Evolutionary conservation across 257 asterid species (phyloP).

Genomic region (Gentiana straminea): DNA sequence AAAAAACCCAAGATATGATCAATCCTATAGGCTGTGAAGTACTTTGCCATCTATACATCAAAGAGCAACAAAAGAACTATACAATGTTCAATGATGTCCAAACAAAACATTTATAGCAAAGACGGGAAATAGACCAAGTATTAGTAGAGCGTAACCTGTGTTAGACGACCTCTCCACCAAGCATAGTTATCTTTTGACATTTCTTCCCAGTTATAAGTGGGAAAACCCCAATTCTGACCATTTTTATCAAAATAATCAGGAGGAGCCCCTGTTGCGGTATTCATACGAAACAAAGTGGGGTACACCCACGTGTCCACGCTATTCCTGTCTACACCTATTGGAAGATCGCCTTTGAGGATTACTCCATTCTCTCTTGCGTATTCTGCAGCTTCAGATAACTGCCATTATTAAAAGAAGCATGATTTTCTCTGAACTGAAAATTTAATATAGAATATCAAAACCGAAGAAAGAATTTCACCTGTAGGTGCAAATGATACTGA

Average conservation of each 20-base stretch:
- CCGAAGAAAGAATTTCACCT: conserved; percentile 34
- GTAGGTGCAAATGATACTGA: conserved; percentile 82
- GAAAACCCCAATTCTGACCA: conserved; percentile 99
- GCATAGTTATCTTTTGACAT: conserved; percentile 96
- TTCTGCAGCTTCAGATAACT: conserved; percentile 89
- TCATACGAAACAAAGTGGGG: conserved; percentile 88
- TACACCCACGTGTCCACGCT: conserved; percentile 98
- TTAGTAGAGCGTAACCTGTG: conserved; percentile 50
- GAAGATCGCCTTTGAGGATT: conserved; percentile 94
- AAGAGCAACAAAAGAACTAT: background rate
- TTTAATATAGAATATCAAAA: conserved; percentile 7
- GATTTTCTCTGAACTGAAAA: conserved; percentile 6
- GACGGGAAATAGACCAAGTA: conserved; percentile 1
- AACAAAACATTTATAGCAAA: background rate
- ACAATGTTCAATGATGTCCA: conserved; percentile 5
- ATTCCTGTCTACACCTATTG: conserved; percentile 88
- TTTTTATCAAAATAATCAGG: conserved; percentile 96
- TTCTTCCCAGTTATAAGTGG: conserved; percentile 99
- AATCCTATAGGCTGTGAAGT: conserved; percentile 91
- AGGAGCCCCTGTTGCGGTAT: conserved; percentile 97
- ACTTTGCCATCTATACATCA: conserved; percentile 76
- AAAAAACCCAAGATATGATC: conserved; percentile 94
- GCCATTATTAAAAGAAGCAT: conserved; percentile 15
- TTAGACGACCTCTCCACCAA: conserved; percentile 97
- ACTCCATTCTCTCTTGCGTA: conserved; percentile 83